Base-by-base conservation (phyloP, 2,329 filamentous ascomycete species). In the Penicillium aurantiogriseum region DNA sequence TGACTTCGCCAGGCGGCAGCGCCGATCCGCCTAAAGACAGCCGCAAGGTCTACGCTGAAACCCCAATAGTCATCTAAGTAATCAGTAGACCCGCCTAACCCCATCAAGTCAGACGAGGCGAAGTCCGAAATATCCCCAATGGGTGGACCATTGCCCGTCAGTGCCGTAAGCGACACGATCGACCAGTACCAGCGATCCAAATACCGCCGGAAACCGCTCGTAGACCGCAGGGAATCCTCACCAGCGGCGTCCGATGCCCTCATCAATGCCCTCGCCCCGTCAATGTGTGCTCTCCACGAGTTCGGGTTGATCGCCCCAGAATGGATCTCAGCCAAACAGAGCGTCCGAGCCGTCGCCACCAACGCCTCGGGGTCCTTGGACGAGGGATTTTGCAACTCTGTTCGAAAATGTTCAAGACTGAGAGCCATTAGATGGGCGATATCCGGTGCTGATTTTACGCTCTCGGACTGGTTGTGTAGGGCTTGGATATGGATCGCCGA, bases 51-150 rank as follows among this genome's bases (percentile, higher is more conserved):
- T 1, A 76, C 69, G 4, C 75, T 76, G 57, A 77, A 78, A 0
- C 76, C 76, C 68, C 73, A 77, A 58, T 78, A 78, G 50, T 76
- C 73, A 62, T 78, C 76, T 17, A 77, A 59, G 59, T 76, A 76
- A 40, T 75, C 71, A 5, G 71, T 67, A 3, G 63, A 58, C 15
- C 59, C 54, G 4, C 56, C 42, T 39, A 64, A 50, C 13, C 55
- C 49, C 39, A 56, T 56, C 29, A 58, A 47, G 39, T 60, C 57
- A n/a, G 60, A 56, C 9, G 56, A 57, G 9, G 52, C 57, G 21
- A 64, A 64, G 23, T 65, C 62, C 4, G 59, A 53, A 13, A 39
- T 57, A 29, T 67, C 69, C 17, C 71, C 72, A 43, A 74, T 73
- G 1, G 73, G 69, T 13, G 71, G 70, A 0, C 74, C 74, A 46